phyloP scores from a whole-genome alignment of 192 early-diverging fungal genomes.

The Backusella psychrophila region DNA sequence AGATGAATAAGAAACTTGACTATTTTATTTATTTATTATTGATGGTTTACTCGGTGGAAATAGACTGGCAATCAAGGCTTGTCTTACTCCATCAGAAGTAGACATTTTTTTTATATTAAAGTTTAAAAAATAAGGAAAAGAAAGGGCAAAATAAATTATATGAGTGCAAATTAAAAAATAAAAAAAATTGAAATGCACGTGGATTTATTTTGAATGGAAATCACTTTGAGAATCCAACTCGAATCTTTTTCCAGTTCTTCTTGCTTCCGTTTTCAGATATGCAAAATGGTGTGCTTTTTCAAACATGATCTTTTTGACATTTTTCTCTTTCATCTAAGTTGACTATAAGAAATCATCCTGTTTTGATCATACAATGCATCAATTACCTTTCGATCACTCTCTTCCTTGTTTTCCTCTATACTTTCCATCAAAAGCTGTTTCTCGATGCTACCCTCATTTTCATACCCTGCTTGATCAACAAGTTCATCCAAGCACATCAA shows the following conservation, averaged over 20 bases:
- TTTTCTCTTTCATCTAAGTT: neutral
- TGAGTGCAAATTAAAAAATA: neutral
- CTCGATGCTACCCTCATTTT: neutral
- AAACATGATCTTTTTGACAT: neutral
- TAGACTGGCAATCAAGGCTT: slow-evolving; percentile 18
- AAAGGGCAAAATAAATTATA: neutral
- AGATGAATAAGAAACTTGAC: neutral
- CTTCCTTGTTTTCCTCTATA: neutral
- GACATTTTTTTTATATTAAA: neutral
- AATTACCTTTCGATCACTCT: neutral
- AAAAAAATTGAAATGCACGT: neutral
- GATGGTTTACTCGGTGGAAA: slow-evolving; percentile 9
- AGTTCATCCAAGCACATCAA: neutral
- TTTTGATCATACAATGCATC: neutral
- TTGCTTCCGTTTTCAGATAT: neutral
- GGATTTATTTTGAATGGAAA: neutral
- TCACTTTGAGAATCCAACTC: neutral
- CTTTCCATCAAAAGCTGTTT: neutral
- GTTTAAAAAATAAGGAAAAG: neutral
- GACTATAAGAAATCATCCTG: too few species aligned
- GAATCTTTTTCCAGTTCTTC: neutral
- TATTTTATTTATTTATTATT: too few species aligned
- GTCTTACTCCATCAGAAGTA: slow-evolving; percentile 20
- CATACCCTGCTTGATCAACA: neutral
- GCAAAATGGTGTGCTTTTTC: neutral